Evolutionary conservation across 2,329 filamentous ascomycete species (phyloP), one percentile per base, ranked within the genome.

Genomic region (Coniochaeta sp.): DNA sequence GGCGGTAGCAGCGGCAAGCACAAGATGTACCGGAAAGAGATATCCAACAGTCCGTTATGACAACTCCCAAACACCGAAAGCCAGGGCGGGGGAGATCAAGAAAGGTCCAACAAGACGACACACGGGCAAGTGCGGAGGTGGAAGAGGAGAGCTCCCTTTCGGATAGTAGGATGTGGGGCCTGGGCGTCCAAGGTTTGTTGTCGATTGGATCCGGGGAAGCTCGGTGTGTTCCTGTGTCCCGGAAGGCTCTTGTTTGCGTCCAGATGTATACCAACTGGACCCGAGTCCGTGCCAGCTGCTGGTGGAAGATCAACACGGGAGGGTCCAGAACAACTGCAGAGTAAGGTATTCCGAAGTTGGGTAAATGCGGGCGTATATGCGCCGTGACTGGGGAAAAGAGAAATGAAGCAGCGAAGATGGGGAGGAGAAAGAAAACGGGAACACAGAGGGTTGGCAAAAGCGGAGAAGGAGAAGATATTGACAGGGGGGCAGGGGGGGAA

Each of bases 331-430:
- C 13, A 16, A 40, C n/a, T 54, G 24, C 27, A 32, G 24, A n/a
- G 26, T 30, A 49, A 28, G 24, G 14, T 33, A 48, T 16, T 49
- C 54, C 51, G 35, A 40, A 52, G 51, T 57, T 56, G 56, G 58
- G 52, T 55, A 57, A 60, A 56, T 54, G 53, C 52, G 53, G 51
- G 51, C 50, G 49, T 51, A 14, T 40, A 58, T 35, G 48, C 50
- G 51, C 55, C 49, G 56, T 45, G 56, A 56, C 53, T 46, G 54
- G 52, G 51, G 52, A 42, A 58, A 47, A 46, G 49, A 46, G 27
- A 52, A 52, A 49, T 55, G 53, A 55, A 45, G 42, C 22, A 45
- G n/a, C n/a, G n/a, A n/a, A n/a, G 51, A 51, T 51, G 51, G 55
- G 52, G 56, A 58, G 49, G 50, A 52, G 50, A 53, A 48, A 46